A percentile compares a stretch with the other conserved stretches of the same genome.
phyloP scores from a whole-genome alignment of 2,329 filamentous ascomycete species.

The Huntiella savannae region DNA sequence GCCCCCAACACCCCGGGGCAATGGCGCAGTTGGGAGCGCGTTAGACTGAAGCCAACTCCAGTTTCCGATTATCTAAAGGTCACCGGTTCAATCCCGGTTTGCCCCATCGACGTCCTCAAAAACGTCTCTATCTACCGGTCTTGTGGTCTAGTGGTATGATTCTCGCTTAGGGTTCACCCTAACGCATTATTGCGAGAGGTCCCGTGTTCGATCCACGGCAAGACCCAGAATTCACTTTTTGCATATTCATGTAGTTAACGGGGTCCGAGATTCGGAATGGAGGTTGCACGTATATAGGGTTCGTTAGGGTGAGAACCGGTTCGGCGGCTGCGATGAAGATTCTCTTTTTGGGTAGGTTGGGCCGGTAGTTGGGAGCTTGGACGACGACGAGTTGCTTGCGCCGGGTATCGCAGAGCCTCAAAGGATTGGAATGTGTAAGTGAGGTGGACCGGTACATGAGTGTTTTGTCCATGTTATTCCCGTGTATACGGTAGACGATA shows the following conservation, averaged over 20 bases:
- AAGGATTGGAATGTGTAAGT: slow-evolving; percentile 1
- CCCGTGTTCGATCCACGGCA: slow-evolving; percentile 15
- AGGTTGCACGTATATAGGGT: too few species aligned
- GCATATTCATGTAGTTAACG: too few species aligned
- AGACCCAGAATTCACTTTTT: slow-evolving; percentile 5
- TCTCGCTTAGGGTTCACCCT: slow-evolving; percentile 43
- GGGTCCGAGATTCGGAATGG: too few species aligned
- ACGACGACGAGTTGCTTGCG: too few species aligned
- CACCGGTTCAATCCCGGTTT: slow-evolving; percentile 11
- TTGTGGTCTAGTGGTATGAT: slow-evolving; percentile 52
- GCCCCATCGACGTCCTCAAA: background rate
- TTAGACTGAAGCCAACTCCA: background rate
- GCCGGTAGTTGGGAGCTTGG: too few species aligned
- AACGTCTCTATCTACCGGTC: slow-evolving; percentile 26
- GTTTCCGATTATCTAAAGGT: slow-evolving; percentile 10
- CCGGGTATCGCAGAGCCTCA: too few species aligned
- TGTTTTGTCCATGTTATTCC: too few species aligned
- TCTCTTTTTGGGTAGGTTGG: too few species aligned
- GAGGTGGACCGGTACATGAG: background rate
- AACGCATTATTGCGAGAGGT: slow-evolving; percentile 14
- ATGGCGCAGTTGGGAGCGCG: background rate
- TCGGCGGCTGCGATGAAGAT: too few species aligned
- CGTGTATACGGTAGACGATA: too few species aligned
- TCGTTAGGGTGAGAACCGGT: too few species aligned
- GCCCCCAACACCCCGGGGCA: too few species aligned